Conservation (phyloP, 371 early-diverging fungal species). For the Mucor mucedo region DNA sequence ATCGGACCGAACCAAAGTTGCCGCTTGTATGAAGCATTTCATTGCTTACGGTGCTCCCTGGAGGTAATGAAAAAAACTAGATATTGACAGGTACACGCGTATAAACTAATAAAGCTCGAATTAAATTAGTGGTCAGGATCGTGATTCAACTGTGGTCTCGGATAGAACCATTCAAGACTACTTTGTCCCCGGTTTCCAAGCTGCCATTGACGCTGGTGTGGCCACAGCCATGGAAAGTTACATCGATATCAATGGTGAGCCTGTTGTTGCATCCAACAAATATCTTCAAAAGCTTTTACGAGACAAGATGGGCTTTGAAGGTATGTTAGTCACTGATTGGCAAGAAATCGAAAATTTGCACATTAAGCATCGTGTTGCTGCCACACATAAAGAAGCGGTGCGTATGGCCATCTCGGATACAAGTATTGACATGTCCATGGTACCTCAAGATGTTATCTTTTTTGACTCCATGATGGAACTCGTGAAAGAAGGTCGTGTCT, state of each 20-base stretch:
- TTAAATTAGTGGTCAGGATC: constrained; percentile 60
- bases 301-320: constrained; percentile 61
- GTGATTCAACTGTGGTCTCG: constrained; percentile 63
- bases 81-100: not conserved
- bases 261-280: constrained; percentile 59
- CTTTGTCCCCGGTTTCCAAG: constrained; percentile 67
- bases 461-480: constrained; percentile 42
- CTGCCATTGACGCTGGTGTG: constrained; percentile 67
- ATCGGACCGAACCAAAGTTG: constrained; percentile 55
- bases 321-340: constrained; percentile 73
- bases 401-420: constrained; percentile 55
- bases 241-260: constrained; percentile 69
- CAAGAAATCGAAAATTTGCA: constrained; percentile 65
- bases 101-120: constrained; percentile 10
- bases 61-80: constrained; percentile 17
- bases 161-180: constrained; percentile 64
- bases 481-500: constrained; percentile 39
- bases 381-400: constrained; percentile 52
- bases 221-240: constrained; percentile 76
- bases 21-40: constrained; percentile 62
- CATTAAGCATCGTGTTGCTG: constrained; percentile 54
- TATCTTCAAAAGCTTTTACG: constrained; percentile 64
- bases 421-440: constrained; percentile 73
- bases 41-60: constrained; percentile 48
- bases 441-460: constrained; percentile 57